These are phyloP conservation scores for Lentinula sp. DNA, from an alignment of 768 basidiomycete species.

Conservation along the genomic window DNA sequence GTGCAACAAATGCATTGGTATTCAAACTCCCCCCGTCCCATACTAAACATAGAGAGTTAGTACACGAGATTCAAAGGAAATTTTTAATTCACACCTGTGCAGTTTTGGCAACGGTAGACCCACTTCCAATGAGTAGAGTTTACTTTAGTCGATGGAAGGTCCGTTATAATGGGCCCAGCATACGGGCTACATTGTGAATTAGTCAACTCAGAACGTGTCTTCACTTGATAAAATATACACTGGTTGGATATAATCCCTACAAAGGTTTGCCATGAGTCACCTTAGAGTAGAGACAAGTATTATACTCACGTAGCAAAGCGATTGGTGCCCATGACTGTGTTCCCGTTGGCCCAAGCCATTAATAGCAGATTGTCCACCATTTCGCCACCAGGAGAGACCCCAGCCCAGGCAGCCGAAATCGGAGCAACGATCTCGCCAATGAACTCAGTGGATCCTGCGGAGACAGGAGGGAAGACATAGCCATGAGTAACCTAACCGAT, in stretches of 20 bases:
- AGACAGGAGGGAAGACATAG: conserved; percentile 45
- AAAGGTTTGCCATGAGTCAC: neutral
- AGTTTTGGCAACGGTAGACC: conserved; percentile 64
- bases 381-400: conserved; percentile 44
- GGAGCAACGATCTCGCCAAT: conserved; percentile 61
- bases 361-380: conserved; percentile 54
- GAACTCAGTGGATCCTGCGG: conserved; percentile 41
- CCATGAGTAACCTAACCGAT: conserved; percentile 21
- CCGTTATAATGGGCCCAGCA: conserved; percentile 46
- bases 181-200: conserved; percentile 25
- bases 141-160: conserved; percentile 41
- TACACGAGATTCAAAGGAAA: neutral
- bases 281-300: neutral
- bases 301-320: conserved; percentile 47
- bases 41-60: conserved; percentile 20
- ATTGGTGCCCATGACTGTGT: conserved; percentile 39
- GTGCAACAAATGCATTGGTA: conserved; percentile 26
- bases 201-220: neutral
- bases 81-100: conserved; percentile 38
- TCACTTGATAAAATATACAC: conserved; percentile 23
- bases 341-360: conserved; percentile 57
- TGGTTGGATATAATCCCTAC: conserved; percentile 47
- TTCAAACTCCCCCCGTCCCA: conserved; percentile 34
- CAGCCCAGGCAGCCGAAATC: conserved; percentile 48
- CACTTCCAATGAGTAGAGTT: conserved; percentile 64